Evolutionary conservation across 257 asterid species (phyloP), one percentile per base, ranked within the genome.

Genomic region (Penstemon davidsonii): DNA sequence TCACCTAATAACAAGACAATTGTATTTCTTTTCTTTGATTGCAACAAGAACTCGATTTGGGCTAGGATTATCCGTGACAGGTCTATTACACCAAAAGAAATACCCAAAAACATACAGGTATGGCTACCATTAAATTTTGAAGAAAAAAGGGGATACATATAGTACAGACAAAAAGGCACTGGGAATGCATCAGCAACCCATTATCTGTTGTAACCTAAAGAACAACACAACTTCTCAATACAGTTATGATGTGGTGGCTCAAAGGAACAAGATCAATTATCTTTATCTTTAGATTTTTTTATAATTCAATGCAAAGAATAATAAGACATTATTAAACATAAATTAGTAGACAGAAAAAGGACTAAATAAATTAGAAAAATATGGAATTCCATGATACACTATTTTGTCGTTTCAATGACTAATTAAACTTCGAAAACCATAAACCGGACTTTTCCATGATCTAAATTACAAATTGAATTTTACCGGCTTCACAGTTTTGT

Each of bases 321-420:
- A 44, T 37, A 25, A 65, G 9, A 52, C 11, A 33, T 3, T 10
- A 33, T 3, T 10, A 47, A 46, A 8, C 9, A 43, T 53, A 38
- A 56, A 58, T 46, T 15, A 25, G 56, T 5, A 46, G 8, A 59
- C 62, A 69, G 71, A 59, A 69, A 69, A 73, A 64, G 56, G 60
- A 66, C 58, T 74, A 69, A 72, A 41, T 76, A 58, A 59, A 76
- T 75, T 59, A 43, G 72, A 60, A 54, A 70, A 64, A 66, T 42
- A 65, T 11, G 53, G 49, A 72, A 71, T 79, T 77, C 79, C 86
- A 56, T 71, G 66, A 78, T 84, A 66, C 82, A 79, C 69, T 56
- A 58, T 42, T 72, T n/a, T 49, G 75, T 15, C 44, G 46, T 41
- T 15, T 55, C 55, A 15, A 68, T 40, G 71, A 76, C 41, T 37